Evolutionary conservation across 768 basidiomycete species (phyloP).

Genomic region (Tulasnella sp.): DNA sequence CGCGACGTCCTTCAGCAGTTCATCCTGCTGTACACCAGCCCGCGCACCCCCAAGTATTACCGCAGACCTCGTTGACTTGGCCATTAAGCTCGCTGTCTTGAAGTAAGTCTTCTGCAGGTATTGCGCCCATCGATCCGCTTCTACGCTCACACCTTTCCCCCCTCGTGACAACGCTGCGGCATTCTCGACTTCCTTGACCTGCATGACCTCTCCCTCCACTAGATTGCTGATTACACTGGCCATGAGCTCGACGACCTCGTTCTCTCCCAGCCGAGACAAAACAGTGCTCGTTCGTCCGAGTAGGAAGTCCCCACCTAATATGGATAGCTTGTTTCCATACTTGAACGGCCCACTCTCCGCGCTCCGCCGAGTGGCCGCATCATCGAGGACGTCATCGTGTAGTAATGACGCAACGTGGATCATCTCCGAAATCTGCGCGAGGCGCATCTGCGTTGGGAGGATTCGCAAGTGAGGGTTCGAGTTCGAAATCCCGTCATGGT

Average conservation of each 20-base stretch:
- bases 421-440: conserved; percentile 97
- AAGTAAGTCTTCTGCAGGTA: conserved; percentile 91
- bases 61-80: conserved; percentile 73
- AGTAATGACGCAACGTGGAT: conserved; percentile 90
- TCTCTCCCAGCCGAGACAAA: conserved; percentile 72
- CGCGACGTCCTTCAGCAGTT: conserved; percentile 77
- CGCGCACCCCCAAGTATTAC: conserved; percentile 75
- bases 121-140: conserved; percentile 47
- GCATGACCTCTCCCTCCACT: conserved; percentile 93
- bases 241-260: conserved; percentile 87
- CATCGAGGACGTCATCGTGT: conserved; percentile 84
- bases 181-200: conserved; percentile 29
- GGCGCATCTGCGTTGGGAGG: conserved; percentile 80
- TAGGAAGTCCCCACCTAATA: conserved; percentile 92
- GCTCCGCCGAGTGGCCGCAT: conserved; percentile 58
- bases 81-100: conserved; percentile 85
- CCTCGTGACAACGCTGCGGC: neutral
- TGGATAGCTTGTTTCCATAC: conserved; percentile 87
- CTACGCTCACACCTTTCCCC: conserved; percentile 21
- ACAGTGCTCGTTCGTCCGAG: conserved; percentile 85
- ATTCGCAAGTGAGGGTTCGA: conserved; percentile 33
- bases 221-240: conserved; percentile 87
- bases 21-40: conserved; percentile 42
- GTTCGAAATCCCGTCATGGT: neutral
- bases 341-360: conserved; percentile 57